Conservation (phyloP, 257 asterid genomes). For the Solanum neorickii region DNA sequence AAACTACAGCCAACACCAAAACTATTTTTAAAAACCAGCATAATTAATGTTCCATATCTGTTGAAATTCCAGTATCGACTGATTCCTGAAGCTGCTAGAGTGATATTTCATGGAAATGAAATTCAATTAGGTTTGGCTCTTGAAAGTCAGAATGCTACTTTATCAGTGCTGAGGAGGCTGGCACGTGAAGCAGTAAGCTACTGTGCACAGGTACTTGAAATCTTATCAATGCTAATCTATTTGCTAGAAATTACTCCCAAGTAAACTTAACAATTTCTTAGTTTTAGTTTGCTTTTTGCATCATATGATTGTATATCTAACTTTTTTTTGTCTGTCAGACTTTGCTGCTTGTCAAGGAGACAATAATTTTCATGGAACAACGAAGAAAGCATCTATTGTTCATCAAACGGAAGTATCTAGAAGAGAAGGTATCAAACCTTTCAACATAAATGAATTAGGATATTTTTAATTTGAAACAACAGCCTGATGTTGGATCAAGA, state of each 20-base stretch:
- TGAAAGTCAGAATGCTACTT: constrained; percentile 66
- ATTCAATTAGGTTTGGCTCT: constrained; percentile 71
- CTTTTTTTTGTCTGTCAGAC: constrained; percentile 20
- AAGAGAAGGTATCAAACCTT: constrained; percentile 44
- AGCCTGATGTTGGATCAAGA: no score
- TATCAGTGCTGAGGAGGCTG: constrained; percentile 78
- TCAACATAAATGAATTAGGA: no score
- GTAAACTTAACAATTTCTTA: no score
- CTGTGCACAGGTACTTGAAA: constrained; percentile 39
- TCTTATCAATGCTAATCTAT: not conserved
- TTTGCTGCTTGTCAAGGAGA: constrained; percentile 33
- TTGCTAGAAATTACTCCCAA: not conserved
- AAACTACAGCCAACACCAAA: no score
- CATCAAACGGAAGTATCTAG: constrained; percentile 74
- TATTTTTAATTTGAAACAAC: no score
- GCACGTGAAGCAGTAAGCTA: constrained; percentile 73
- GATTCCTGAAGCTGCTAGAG: not conserved
- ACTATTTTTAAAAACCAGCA: no score
- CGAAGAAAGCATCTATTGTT: constrained; percentile 51
- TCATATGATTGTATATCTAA: not conserved
- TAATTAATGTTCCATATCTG: no score
- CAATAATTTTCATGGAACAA: constrained; percentile 1
- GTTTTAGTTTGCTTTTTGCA: not conserved
- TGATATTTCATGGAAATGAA: constrained; percentile 57
- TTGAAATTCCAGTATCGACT: not conserved